Evolutionary conservation across 495 filamentous ascomycete species (phyloP).

Genomic region (Aspergillus heteromorphus): DNA sequence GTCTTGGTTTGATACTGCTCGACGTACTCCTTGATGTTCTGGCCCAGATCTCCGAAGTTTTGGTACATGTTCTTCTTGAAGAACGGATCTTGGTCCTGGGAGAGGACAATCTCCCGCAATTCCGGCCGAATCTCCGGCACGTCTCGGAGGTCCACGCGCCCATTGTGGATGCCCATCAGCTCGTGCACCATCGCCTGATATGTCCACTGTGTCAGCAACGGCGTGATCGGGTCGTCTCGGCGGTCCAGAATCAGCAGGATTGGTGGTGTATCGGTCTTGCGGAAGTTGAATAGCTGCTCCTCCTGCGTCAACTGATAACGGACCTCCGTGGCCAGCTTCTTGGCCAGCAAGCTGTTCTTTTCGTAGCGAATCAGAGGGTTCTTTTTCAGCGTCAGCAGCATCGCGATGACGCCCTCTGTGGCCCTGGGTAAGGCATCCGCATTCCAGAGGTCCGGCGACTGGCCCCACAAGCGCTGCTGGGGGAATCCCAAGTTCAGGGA

Average conservation of each 20-base stretch:
- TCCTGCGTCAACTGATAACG: slow-evolving; percentile 91
- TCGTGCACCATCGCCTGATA: slow-evolving; percentile 99
- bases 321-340: slow-evolving; percentile 88
- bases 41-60: slow-evolving; percentile 94
- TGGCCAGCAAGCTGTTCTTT: slow-evolving; percentile 83
- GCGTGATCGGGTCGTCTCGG: slow-evolving; percentile 94
- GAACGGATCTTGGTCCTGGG: slow-evolving; percentile 97
- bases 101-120: slow-evolving; percentile 90
- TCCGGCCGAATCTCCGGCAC: slow-evolving; percentile 88
- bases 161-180: slow-evolving; percentile 86
- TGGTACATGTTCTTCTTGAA: slow-evolving; percentile 99
- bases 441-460: slow-evolving; percentile 83
- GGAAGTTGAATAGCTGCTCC: slow-evolving; percentile 95
- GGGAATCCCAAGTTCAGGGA: slow-evolving; percentile 73
- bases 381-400: slow-evolving; percentile 86
- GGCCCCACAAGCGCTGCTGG: slow-evolving; percentile 66
- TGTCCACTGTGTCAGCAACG: slow-evolving; percentile 93
- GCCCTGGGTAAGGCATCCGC: slow-evolving; percentile 75
- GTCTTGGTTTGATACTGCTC: slow-evolving; percentile 96
- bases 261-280: slow-evolving; percentile 90
- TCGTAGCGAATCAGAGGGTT: slow-evolving; percentile 92
- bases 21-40: slow-evolving; percentile 98
- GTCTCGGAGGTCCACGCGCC: slow-evolving; percentile 78
- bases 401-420: slow-evolving; percentile 78
- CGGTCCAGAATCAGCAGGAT: slow-evolving; percentile 88